Conservation (phyloP, 169 alveolate species). For the Babesia ovata region DNA sequence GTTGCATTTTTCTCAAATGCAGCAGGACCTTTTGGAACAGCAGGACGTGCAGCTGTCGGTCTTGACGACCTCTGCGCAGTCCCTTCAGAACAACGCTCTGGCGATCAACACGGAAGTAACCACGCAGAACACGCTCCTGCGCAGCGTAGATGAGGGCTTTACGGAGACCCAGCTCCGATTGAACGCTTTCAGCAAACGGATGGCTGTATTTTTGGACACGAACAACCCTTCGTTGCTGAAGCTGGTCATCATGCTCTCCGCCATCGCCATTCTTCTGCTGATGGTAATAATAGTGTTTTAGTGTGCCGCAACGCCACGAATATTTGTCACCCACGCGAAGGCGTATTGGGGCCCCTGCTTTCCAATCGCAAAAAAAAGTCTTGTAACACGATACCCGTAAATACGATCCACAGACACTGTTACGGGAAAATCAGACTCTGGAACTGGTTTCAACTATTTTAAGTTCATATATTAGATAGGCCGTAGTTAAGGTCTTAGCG, state of each 20-base stretch:
- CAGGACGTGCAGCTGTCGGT: slow-evolving; percentile 50
- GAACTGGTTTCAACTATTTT: too few relatives aligned
- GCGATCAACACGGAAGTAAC: slow-evolving; percentile 51
- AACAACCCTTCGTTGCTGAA: slow-evolving; percentile 61
- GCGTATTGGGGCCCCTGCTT: too few relatives aligned
- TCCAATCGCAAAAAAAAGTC: too few relatives aligned
- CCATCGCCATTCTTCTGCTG: slow-evolving; percentile 44
- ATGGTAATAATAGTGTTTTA: slow-evolving; percentile 45
- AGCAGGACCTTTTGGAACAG: slow-evolving; percentile 55
- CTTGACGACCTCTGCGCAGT: slow-evolving; percentile 49
- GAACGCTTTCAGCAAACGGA: slow-evolving; percentile 37
- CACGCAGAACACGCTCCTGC: slow-evolving; percentile 39
- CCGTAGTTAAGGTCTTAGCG: not conserved
- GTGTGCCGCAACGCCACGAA: not conserved
- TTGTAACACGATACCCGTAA: too few relatives aligned
- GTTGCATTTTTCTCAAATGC: too few relatives aligned
- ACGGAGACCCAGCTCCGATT: slow-evolving; percentile 54
- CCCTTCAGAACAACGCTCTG: slow-evolving; percentile 50
- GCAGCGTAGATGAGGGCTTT: slow-evolving; percentile 29
- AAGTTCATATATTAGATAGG: not conserved
- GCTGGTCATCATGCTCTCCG: slow-evolving; percentile 45
- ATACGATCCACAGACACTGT: too few relatives aligned
- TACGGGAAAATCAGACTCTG: too few relatives aligned
- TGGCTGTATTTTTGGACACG: slow-evolving; percentile 60
- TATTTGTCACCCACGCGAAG: too few relatives aligned